phyloP scores from a whole-genome alignment of 108 stramenopile genomes.

The Pseudonitzschia multiseries region DNA sequence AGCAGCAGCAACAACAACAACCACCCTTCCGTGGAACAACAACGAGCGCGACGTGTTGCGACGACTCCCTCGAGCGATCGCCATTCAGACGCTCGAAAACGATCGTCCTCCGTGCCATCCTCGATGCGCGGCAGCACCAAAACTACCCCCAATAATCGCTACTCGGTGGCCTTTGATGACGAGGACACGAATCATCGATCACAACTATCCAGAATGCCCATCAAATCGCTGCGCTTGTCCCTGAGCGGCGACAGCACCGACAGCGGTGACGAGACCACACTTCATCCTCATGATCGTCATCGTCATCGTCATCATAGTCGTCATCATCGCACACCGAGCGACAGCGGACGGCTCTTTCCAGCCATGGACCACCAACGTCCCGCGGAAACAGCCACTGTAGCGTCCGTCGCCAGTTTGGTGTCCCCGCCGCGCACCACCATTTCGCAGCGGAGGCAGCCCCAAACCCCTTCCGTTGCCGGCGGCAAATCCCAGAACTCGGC shows the following conservation, averaged over 20 bases:
- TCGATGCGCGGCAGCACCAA: not conserved
- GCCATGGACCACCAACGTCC: no score
- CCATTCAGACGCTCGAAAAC: not conserved
- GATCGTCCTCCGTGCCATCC: not conserved
- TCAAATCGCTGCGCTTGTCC: not conserved
- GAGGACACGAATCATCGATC: no score
- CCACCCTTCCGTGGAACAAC: not conserved
- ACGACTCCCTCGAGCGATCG: not conserved
- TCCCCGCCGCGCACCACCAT: not conserved
- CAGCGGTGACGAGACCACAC: not conserved
- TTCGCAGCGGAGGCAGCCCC: not conserved
- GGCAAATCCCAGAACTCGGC: not conserved
- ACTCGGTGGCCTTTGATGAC: no score
- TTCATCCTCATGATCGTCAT: not conserved
- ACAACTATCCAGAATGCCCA: not conserved
- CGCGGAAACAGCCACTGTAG: no score
- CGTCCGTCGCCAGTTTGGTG: not conserved
- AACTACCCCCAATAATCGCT: no score
- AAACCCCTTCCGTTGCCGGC: not conserved
- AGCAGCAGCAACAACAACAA: not conserved
- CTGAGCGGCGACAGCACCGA: not conserved
- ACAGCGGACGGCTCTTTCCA: no score
- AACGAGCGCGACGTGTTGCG: not conserved
- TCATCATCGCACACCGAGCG: no score
- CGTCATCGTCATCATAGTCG: no score